Percentiles rank a stretch among this genome's conserved stretches.
phyloP scores from a whole-genome alignment of 2,329 filamentous ascomycete genomes.

The Fusarium sp. region DNA sequence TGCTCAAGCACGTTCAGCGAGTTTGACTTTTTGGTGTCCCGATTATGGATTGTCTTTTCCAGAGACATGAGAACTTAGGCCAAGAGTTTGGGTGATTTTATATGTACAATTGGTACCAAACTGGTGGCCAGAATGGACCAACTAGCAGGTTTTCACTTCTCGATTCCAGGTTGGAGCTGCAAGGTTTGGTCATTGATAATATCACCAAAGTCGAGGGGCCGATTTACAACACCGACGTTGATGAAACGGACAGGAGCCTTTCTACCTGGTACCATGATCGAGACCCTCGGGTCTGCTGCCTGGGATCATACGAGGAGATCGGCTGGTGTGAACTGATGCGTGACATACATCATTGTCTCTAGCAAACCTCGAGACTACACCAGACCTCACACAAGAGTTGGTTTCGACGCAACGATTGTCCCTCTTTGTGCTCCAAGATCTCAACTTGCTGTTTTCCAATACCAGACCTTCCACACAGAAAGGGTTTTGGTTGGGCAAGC shows the following conservation, averaged over 20 bases:
- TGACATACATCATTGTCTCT: neutral
- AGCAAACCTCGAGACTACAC: neutral
- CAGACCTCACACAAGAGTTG: neutral
- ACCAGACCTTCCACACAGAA: neutral
- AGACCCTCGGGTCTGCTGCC: neutral
- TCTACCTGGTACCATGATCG: neutral
- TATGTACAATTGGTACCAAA: neutral
- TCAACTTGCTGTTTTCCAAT: neutral
- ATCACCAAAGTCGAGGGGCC: neutral
- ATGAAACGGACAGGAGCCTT: neutral
- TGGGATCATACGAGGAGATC: neutral
- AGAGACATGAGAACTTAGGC: neutral
- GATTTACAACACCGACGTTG: neutral
- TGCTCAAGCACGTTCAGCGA: too few relatives aligned
- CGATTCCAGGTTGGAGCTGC: neutral
- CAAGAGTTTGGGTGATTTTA: neutral
- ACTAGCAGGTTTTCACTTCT: neutral
- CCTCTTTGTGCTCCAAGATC: neutral
- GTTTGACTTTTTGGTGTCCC: neutral
- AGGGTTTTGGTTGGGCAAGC: neutral
- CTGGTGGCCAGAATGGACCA: accelerated
- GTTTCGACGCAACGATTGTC: neutral
- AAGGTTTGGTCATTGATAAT: neutral
- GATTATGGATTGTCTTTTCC: neutral
- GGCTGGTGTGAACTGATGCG: neutral